Conservation (phyloP, 2,329 filamentous ascomycete genomes). For the Claviceps paspali region DNA sequence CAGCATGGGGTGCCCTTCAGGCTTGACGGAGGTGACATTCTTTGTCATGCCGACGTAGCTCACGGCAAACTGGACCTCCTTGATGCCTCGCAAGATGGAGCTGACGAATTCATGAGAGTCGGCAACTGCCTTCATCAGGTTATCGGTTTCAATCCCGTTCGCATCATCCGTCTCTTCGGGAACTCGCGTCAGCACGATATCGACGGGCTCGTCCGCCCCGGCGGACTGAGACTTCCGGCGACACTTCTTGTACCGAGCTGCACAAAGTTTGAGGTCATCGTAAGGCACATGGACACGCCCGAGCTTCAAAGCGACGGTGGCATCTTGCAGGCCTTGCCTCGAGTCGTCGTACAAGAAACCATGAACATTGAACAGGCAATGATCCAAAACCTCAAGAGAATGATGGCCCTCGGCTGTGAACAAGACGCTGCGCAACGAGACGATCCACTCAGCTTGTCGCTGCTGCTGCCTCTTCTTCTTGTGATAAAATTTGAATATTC, state of each 20-base stretch:
- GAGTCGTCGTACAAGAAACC: slow-evolving; percentile 79
- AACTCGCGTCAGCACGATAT: slow-evolving; percentile 56
- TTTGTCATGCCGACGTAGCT: slow-evolving; percentile 82
- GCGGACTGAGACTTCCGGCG: slow-evolving; percentile 20
- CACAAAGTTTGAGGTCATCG: slow-evolving; percentile 62
- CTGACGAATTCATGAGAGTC: slow-evolving; percentile 87
- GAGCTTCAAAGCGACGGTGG: slow-evolving; percentile 78
- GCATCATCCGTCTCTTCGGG: slow-evolving; percentile 52
- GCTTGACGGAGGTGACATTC: slow-evolving; percentile 52
- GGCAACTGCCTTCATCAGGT: slow-evolving; percentile 67
- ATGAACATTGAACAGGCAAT: slow-evolving; percentile 77
- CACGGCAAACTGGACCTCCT: slow-evolving; percentile 90
- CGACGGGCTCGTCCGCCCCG: slow-evolving; percentile 29
- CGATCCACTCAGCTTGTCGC: slow-evolving; percentile 79
- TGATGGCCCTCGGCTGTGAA: slow-evolving; percentile 78
- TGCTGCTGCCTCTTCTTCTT: slow-evolving; percentile 40
- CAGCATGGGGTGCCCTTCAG: slow-evolving; percentile 54
- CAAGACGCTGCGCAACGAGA: slow-evolving; percentile 69
- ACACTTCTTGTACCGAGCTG: slow-evolving; percentile 37
- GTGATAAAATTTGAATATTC: slow-evolving; percentile 56
- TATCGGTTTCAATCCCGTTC: slow-evolving; percentile 49
- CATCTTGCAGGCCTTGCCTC: slow-evolving; percentile 75
- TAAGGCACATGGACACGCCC: slow-evolving; percentile 82
- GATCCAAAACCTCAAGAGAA: slow-evolving; percentile 76
- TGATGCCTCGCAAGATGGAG: slow-evolving; percentile 80